Evolutionary conservation across 2,329 filamentous ascomycete species (phyloP).

Genomic region (Triangularia setosa): DNA sequence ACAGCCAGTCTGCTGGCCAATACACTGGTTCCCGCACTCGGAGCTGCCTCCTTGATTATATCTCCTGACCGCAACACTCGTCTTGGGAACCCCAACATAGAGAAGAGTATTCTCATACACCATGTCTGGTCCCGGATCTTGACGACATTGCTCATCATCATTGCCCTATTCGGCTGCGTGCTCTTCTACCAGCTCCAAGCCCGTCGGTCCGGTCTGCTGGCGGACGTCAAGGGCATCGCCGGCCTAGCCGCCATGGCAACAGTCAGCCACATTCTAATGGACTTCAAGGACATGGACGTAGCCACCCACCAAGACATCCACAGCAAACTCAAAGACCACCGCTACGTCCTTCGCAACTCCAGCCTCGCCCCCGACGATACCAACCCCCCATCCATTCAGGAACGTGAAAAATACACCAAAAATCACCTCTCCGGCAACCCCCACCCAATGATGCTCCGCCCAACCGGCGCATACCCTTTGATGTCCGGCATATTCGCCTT

Average conservation of each 20-base stretch:
- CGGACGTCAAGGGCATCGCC: conserved; percentile 68
- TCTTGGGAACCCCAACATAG: conserved; percentile 35
- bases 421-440: conserved; percentile 56
- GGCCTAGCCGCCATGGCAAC: conserved; percentile 74
- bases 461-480: conserved; percentile 57
- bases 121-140: conserved; percentile 59
- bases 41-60: conserved; percentile 59
- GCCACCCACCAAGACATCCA: conserved; percentile 65
- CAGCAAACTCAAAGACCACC: conserved; percentile 58
- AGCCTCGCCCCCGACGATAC: conserved; percentile 63
- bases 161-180: conserved; percentile 53
- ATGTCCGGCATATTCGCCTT: conserved; percentile 56
- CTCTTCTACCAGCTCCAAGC: conserved; percentile 59
- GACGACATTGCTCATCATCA: conserved; percentile 51
- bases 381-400: conserved; percentile 39
- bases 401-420: conserved; percentile 46
- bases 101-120: conserved; percentile 55
- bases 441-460: conserved; percentile 65
- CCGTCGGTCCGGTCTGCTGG: conserved; percentile 61
- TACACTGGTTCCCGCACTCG: conserved; percentile 64
- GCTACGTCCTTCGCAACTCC: conserved; percentile 67
- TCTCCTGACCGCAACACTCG: conserved; percentile 48
- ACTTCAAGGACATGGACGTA: conserved; percentile 69
- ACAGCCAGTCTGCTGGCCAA: conserved; percentile 62
- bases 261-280: conserved; percentile 66